Conservation (phyloP, 768 basidiomycete species). For the Candolleomyces aberdarensis region DNA sequence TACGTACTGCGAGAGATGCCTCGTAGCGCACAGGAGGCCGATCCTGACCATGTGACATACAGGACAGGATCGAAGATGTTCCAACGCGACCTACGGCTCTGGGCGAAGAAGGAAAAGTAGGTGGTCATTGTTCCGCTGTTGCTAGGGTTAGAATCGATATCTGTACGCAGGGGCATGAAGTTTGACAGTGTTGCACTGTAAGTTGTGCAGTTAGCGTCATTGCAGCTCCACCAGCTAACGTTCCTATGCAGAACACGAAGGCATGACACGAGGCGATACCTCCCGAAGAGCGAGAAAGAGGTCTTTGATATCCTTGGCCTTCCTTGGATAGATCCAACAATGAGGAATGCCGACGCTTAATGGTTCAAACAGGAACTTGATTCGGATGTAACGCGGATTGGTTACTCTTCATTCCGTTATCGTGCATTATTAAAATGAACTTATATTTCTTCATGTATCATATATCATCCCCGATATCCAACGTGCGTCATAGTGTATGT, state of each 20-base stretch:
- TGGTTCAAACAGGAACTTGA: background rate
- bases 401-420: no score
- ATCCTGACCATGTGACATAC: background rate
- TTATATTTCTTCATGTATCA: no score
- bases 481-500: no score
- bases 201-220: conserved; percentile 16
- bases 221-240: background rate
- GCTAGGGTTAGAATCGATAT: background rate
- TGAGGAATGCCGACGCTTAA: conserved; percentile 70
- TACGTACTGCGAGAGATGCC: conserved; percentile 22
- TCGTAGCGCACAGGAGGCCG: background rate
- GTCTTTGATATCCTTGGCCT: conserved; percentile 71
- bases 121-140: conserved; percentile 4
- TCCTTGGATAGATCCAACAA: conserved; percentile 64
- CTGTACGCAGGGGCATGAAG: conserved; percentile 58
- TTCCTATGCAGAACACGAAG: conserved; percentile 48
- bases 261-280: conserved; percentile 57
- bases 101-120: conserved; percentile 65
- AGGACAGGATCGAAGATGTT: conserved; percentile 93
- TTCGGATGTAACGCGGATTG: no score
- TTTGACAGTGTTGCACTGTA: conserved; percentile 84
- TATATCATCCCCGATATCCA: no score
- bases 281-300: conserved; percentile 64
- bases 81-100: conserved; percentile 75
- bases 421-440: no score